These are phyloP conservation scores for Ophiostoma quercus DNA, from an alignment of 2,329 filamentous ascomycete species.

Conservation along the genomic window DNA sequence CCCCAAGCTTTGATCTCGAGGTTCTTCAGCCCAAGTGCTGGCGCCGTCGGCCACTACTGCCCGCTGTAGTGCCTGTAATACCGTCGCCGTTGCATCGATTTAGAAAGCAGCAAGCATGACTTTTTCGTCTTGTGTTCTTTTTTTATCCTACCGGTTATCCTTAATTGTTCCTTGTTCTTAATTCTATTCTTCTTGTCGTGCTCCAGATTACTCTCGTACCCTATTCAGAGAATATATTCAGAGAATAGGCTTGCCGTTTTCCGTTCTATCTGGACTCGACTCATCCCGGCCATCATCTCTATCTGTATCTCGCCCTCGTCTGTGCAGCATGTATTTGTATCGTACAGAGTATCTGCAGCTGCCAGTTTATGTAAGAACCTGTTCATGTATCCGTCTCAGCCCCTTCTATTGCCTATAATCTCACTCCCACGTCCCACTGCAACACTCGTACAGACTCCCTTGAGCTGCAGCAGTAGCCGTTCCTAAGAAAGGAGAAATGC, in stretches of 20 bases:
- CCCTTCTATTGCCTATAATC: neutral
- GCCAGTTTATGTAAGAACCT: too few relatives aligned
- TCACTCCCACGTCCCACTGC: constrained; percentile 2
- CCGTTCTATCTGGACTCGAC: neutral
- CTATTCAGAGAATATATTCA: neutral
- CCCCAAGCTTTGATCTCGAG: neutral
- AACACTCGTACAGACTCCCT: constrained; percentile 4
- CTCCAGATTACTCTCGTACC: neutral
- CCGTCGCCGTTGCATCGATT: neutral
- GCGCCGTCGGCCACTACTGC: neutral
- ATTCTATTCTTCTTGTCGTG: neutral
- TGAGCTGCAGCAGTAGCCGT: constrained; percentile 8
- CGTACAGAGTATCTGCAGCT: neutral
- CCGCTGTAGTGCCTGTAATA: neutral
- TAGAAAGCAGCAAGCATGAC: neutral
- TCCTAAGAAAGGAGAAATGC: constrained; percentile 8
- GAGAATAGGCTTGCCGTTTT: neutral
- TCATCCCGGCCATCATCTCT: neutral
- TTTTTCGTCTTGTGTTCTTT: constrained; percentile 12
- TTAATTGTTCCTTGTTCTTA: neutral
- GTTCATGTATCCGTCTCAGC: neutral
- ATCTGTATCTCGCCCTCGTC: neutral
- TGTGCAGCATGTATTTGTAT: neutral
- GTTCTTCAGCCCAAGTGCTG: constrained; percentile 5
- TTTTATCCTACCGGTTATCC: constrained; percentile 2